A percentile compares a stretch with the other conserved stretches of the same genome.
Evolutionary conservation across 2,329 filamentous ascomycete genomes (phyloP).

Genomic region (Trichoderma sp.): DNA sequence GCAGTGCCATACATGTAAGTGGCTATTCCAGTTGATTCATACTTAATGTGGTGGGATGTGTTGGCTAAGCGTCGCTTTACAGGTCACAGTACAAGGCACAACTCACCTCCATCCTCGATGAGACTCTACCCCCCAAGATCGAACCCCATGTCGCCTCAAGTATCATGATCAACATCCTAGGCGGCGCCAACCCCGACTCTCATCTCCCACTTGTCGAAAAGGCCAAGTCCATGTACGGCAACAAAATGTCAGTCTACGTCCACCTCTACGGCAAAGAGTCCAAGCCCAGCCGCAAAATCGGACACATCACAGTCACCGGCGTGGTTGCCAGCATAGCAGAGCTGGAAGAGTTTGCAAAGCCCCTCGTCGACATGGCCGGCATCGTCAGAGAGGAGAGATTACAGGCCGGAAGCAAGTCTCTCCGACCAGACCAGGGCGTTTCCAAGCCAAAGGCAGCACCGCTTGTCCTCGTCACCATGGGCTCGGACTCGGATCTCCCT

Average conservation of each 20-base stretch:
- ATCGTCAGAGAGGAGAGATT: constrained; percentile 60
- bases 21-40: not conserved
- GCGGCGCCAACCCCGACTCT: constrained; percentile 66
- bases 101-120: constrained; percentile 77
- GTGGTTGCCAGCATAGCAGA: constrained; percentile 65
- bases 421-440: constrained; percentile 41
- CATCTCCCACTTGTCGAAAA: constrained; percentile 58
- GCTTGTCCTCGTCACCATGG: constrained; percentile 79
- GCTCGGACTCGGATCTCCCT: constrained; percentile 76
- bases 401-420: constrained; percentile 43
- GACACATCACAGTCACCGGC: constrained; percentile 83
- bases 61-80: not conserved
- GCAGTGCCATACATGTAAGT: constrained; percentile 70
- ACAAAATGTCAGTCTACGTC: constrained; percentile 59
- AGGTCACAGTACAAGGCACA: constrained; percentile 89
- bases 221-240: constrained; percentile 49
- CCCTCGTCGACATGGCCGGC: constrained; percentile 69
- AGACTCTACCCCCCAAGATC: constrained; percentile 60
- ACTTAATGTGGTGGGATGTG: not conserved
- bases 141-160: constrained; percentile 61
- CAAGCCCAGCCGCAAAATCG: constrained; percentile 90
- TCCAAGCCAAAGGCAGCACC: constrained; percentile 44
- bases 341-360: constrained; percentile 61
- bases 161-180: constrained; percentile 83
- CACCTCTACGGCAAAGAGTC: constrained; percentile 93